Conservation (phyloP, 78 protist species). For the Dictyostelium intermedium region DNA sequence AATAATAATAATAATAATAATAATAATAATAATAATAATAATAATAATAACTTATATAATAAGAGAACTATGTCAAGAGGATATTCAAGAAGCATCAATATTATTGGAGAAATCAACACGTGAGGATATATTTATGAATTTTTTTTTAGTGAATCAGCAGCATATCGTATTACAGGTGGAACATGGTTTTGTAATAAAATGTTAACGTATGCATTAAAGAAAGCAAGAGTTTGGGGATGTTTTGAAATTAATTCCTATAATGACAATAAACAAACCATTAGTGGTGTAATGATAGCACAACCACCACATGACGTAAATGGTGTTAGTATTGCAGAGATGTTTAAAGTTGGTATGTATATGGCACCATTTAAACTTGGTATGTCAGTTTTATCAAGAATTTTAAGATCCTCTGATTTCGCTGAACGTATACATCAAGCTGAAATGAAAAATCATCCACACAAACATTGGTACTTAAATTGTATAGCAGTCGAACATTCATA, state of each 20-base stretch:
- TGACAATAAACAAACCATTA: neutral
- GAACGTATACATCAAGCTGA: constrained; percentile 9
- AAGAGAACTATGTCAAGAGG: constrained; percentile 27
- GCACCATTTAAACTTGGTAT: constrained; percentile 49
- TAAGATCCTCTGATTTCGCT: constrained; percentile 15
- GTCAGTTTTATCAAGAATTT: constrained; percentile 16
- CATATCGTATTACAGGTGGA: neutral
- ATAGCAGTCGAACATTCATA: neutral
- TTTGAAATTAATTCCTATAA: neutral
- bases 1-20: neutral
- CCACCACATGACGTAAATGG: constrained; percentile 60
- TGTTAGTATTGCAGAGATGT: constrained; percentile 24
- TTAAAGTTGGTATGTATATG: constrained; percentile 29
- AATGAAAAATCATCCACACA: neutral
- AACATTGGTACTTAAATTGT: constrained; percentile 26
- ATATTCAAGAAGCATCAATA: neutral
- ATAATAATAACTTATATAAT: neutral
- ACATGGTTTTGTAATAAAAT: constrained; percentile 49
- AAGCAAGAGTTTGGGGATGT: constrained; percentile 61
- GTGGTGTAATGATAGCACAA: constrained; percentile 50
- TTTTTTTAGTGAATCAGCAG: constrained; percentile 17
- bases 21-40: neutral
- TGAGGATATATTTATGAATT: constrained; percentile 41
- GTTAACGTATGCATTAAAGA: constrained; percentile 47
- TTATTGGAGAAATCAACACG: constrained; percentile 10